A percentile compares a stretch with the other conserved stretches of the same genome.
phyloP scores from a whole-genome alignment of 805 yeast species.

The Priceomyces carsonii region DNA sequence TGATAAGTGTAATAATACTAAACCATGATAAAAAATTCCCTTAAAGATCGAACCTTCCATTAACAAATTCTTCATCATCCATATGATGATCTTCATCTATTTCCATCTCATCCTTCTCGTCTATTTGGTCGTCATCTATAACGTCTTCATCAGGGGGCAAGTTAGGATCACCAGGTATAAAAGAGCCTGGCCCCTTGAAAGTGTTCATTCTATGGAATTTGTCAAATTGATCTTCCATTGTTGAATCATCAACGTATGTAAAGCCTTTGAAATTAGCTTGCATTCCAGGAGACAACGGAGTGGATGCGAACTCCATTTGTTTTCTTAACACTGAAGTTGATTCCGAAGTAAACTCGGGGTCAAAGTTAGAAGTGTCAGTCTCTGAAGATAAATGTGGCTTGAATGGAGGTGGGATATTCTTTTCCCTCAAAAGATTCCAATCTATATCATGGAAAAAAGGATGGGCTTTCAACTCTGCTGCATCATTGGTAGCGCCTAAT shows the following conservation, averaged over 20 bases:
- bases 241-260: slow-evolving; percentile 91
- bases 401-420: slow-evolving; percentile 93
- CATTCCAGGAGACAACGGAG: slow-evolving; percentile 91
- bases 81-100: slow-evolving; percentile 65
- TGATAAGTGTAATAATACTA: too few species aligned
- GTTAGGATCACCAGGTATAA: slow-evolving; percentile 78
- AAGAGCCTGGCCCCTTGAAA: slow-evolving; percentile 59
- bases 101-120: slow-evolving; percentile 47
- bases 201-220: slow-evolving; percentile 39
- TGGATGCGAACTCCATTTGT: slow-evolving; percentile 62
- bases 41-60: slow-evolving; percentile 83
- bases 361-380: slow-evolving; percentile 94
- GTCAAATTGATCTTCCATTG: slow-evolving; percentile 82
- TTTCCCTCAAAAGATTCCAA: slow-evolving; percentile 77
- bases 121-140: slow-evolving; percentile 65
- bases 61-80: slow-evolving; percentile 71
- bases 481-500: slow-evolving; percentile 88
- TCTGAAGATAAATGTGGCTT: slow-evolving; percentile 91
- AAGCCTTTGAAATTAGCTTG: slow-evolving; percentile 97
- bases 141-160: slow-evolving; percentile 84
- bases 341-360: slow-evolving; percentile 94
- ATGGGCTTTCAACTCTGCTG: slow-evolving; percentile 88
- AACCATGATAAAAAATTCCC: too few species aligned
- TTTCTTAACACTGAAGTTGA: slow-evolving; percentile 79
- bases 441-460: slow-evolving; percentile 90